Evolutionary conservation across 345 rosid species (phyloP).

Genomic region (Capsella bursapastoris): DNA sequence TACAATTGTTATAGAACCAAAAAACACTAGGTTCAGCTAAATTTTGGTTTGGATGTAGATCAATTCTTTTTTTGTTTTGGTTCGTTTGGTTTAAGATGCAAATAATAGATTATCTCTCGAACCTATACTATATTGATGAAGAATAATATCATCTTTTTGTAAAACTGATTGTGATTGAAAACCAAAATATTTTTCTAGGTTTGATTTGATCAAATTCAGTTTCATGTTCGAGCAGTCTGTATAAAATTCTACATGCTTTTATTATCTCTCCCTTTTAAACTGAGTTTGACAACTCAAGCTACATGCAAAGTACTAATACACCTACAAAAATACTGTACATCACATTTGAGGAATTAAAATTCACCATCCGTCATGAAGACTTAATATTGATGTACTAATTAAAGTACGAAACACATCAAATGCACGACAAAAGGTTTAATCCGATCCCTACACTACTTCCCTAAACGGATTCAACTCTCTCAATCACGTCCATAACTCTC

Average conservation of each 20-base stretch:
- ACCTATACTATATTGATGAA: not conserved
- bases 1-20: not conserved
- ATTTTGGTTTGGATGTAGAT: not conserved
- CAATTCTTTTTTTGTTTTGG: not conserved
- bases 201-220: not conserved
- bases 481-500: not conserved
- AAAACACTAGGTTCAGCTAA: not conserved
- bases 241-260: not conserved
- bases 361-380: not conserved
- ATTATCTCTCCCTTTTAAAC: not conserved
- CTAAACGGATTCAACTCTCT: not conserved
- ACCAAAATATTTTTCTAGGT: not conserved
- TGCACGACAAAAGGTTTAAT: not conserved
- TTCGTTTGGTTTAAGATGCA: not conserved
- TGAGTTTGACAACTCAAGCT: not conserved
- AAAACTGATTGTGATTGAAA: no score
- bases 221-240: not conserved
- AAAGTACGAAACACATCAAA: not conserved
- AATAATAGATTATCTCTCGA: no score
- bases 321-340: not conserved
- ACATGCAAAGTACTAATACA: not conserved
- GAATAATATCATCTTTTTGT: no score
- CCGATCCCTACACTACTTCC: not conserved
- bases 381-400: not conserved
- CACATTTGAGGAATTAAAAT: not conserved